Conservation (phyloP, 2,329 filamentous ascomycete genomes). For the Trichoderma sp. region DNA sequence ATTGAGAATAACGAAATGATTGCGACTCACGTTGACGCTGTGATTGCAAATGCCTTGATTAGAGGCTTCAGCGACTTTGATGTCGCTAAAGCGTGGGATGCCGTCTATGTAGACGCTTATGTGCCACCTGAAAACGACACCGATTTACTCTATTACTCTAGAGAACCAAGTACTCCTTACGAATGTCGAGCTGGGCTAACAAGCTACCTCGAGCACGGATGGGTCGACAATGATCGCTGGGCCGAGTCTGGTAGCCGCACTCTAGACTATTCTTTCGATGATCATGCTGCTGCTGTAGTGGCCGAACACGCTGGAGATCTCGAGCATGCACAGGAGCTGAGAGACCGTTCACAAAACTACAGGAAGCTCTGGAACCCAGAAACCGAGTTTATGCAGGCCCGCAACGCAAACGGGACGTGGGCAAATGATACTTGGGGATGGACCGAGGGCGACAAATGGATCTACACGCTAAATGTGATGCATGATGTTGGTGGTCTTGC, state of each 20-base stretch:
- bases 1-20: conserved; percentile 57
- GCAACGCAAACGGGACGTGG: conserved; percentile 52
- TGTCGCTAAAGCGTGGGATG: conserved; percentile 48
- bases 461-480: conserved; percentile 55
- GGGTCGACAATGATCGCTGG: conserved; percentile 54
- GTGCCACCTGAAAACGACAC: conserved; percentile 50
- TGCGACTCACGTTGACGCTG: conserved; percentile 52
- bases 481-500: conserved; percentile 50
- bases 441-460: conserved; percentile 55
- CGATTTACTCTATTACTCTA: conserved; percentile 51
- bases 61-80: conserved; percentile 50
- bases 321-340: conserved; percentile 39
- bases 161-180: conserved; percentile 50
- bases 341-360: conserved; percentile 47
- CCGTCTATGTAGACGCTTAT: conserved; percentile 50
- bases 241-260: conserved; percentile 52
- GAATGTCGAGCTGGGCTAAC: conserved; percentile 52
- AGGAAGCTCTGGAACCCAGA: conserved; percentile 47
- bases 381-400: conserved; percentile 53
- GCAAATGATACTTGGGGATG: conserved; percentile 50
- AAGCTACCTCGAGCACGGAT: conserved; percentile 49
- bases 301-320: conserved; percentile 44
- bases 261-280: conserved; percentile 53
- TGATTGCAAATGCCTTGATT: conserved; percentile 51
- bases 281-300: conserved; percentile 49